phyloP scores from a whole-genome alignment of 805 yeast species.

The Metschnikowia chrysomelidarum region DNA sequence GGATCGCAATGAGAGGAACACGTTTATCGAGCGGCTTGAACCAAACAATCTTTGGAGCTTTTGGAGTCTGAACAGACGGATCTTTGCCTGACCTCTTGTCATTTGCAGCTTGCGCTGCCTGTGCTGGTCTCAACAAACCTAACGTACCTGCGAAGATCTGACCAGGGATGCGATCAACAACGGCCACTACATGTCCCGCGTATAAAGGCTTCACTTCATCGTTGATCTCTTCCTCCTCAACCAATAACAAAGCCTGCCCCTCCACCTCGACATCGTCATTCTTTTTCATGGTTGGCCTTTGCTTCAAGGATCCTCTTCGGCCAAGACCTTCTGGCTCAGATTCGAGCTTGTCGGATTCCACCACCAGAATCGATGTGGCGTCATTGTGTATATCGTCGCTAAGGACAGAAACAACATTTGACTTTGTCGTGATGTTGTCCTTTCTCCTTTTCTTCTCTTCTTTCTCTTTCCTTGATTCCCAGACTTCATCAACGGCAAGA shows the following conservation, averaged over 20 bases:
- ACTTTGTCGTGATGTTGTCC: constrained; percentile 46
- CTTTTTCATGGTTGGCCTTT: constrained; percentile 95
- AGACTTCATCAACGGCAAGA: constrained; percentile 93
- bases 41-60: constrained; percentile 94
- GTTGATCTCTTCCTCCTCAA: constrained; percentile 93
- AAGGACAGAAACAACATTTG: constrained; percentile 36
- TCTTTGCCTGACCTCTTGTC: constrained; percentile 47
- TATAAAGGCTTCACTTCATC: constrained; percentile 91
- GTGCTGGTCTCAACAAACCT: constrained; percentile 93
- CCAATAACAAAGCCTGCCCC: constrained; percentile 87
- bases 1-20: constrained; percentile 96
- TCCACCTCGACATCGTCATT: constrained; percentile 98
- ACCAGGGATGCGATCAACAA: constrained; percentile 95
- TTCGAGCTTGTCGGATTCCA: constrained; percentile 33
- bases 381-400: constrained; percentile 77
- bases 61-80: constrained; percentile 43
- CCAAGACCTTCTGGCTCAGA: constrained; percentile 35
- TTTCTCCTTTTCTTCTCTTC: constrained; percentile 95
- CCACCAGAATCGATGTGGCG: constrained; percentile 58
- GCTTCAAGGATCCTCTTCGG: constrained; percentile 88
- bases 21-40: constrained; percentile 98
- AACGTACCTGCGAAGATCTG: constrained; percentile 93
- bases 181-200: constrained; percentile 98
- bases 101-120: constrained; percentile 81
- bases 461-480: constrained; percentile 94